Evolutionary conservation across 305 asterid species (phyloP), one percentile per base, ranked within the genome.

Genomic region (Coffea humblotiana): DNA sequence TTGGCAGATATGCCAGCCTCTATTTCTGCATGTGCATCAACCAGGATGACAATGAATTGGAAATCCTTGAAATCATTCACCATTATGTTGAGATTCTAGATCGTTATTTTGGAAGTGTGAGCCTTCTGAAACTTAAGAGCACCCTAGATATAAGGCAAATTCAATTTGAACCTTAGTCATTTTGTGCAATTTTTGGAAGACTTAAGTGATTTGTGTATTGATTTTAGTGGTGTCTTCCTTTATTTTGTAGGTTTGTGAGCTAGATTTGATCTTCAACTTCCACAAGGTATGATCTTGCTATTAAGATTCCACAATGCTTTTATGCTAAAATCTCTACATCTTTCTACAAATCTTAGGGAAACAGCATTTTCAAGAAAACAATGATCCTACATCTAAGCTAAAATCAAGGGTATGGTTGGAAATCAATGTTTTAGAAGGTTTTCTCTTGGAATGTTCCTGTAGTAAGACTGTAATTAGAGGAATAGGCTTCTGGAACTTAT

Each of bases 51-150:
- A 95, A 95, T 81, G 99, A 95, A 80, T 87, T 95, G 90, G 99
- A 95, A 88, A 70, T 91, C 82, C 95, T 94, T 72, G 98, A 94
- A 84, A 91, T 95, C 71, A 95, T 95, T 84, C 99, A 95, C 84
- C 98, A 94, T 80, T 94, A 48, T 79, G 99, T 95, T 78, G 99
- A 94, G 95, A 90, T 95, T 78, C 88, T 95, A 70, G 99, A 95
- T 87, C 95, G 98, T 84, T 95, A 95, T 91, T 95, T 95, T 73
- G 99, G 99, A 86, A 95, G 99, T 82, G 99, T 95, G 86, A 90
- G 97, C 84, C 73, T 83, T 37, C 49, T 64, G 80, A 79, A 77
- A 72, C 60, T 77, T 70, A 54, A 40, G 81, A 84, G 81, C 77
- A 40, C 45, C 13, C 21, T 52, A 47, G 14, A 10, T 6, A 63